Base-by-base conservation (phyloP, 176 grass and related monocot species). In the Dendrocalamus sinicus region DNA sequence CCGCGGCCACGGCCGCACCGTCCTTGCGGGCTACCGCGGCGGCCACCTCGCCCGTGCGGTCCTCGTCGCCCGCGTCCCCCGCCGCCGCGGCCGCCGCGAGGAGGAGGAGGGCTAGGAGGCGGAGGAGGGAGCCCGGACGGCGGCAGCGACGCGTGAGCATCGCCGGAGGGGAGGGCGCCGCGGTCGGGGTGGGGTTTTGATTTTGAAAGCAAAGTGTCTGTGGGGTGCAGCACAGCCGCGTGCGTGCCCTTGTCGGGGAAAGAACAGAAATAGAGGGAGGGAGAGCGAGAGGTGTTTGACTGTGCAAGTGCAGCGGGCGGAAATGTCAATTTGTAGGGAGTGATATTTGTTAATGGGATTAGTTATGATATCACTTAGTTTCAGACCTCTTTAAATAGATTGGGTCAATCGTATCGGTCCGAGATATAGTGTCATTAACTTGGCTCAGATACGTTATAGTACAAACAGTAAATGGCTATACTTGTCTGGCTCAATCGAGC, bases 121-220 rank as follows among this genome's bases (percentile, higher is more conserved):
- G 61, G 70, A 67, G 65, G 43, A 28, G 32, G n/a, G 46, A 17
- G 67, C 81, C 83, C 74, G 9, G 40, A 28, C 67, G 67, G 73
- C 54, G 63, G 77, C 84, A 70, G 74, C 90, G 84, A 78, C 77
- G 72, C 88, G 86, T 51, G 88, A 72, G 89, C 89, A 91, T 91
- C 89, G 89, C 81, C 87, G 83, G 81, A 74, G 83, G 39, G 43
- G 61, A 4, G 30, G 64, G 41, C 57, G 19, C 12, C 13, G 83
- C 14, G 76, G 75, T 76, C 72, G 72, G 35, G 6, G 78, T 72
- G 74, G 75, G 61, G 71, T 91, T 91, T 91, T 84, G 81, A 91
- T 51, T 87, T 45, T 76, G 37, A 47, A 6, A 78, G 79, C 55
- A 19, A 0, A 17, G 83, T 28, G 75, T 24, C 43, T 5, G 68